phyloP scores from a whole-genome alignment of 495 filamentous ascomycete species.

The Entonaema liquescens region DNA sequence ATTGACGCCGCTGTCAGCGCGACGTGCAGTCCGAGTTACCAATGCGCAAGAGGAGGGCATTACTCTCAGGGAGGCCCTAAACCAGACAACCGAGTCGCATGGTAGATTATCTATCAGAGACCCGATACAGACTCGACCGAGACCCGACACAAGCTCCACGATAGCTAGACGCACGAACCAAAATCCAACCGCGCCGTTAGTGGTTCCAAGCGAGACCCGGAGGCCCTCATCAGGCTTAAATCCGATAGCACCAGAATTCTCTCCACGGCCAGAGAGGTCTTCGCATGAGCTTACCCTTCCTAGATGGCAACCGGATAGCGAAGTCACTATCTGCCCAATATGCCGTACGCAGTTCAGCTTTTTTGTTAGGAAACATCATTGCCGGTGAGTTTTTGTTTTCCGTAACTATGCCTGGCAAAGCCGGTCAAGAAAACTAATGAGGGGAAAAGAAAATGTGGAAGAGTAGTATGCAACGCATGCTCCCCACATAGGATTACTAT shows the following conservation, averaged over 20 bases:
- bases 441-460: slow-evolving; percentile 80
- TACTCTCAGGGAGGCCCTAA: slow-evolving; percentile 20
- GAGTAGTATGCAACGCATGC: slow-evolving; percentile 90
- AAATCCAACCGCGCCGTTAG: background rate
- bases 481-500: slow-evolving; percentile 97
- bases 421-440: slow-evolving; percentile 26
- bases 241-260: slow-evolving; percentile 30
- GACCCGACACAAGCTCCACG: background rate
- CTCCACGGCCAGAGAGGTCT: slow-evolving; percentile 15
- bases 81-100: slow-evolving; percentile 9
- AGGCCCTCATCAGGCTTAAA: slow-evolving; percentile 19
- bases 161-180: background rate
- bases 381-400: slow-evolving; percentile 61
- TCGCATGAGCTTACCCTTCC: slow-evolving; percentile 62
- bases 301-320: slow-evolving; percentile 85
- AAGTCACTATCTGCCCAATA: slow-evolving; percentile 82
- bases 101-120: background rate
- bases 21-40: background rate
- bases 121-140: background rate
- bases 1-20: background rate
- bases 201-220: background rate
- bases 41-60: slow-evolving; percentile 10
- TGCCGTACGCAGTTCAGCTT: slow-evolving; percentile 80
- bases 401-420: background rate
- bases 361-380: slow-evolving; percentile 92